These are phyloP conservation scores for Irpex sp. DNA, from an alignment of 1,284 basidiomycete species.

Conservation along the genomic window DNA sequence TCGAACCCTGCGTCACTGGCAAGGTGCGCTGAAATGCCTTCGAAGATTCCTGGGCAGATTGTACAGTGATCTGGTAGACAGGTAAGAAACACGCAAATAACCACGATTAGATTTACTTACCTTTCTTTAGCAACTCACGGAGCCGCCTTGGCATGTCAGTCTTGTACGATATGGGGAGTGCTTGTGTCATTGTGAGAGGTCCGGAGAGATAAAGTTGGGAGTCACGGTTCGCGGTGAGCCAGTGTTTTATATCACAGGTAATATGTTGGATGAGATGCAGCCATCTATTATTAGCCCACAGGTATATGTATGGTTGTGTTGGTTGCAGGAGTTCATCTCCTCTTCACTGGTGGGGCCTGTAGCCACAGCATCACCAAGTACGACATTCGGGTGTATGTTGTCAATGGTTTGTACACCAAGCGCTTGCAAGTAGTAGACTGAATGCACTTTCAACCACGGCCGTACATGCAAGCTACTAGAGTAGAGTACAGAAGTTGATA, in stretches of 20 bases:
- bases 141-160: slow-evolving; percentile 18
- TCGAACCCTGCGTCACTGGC: slow-evolving; percentile 21
- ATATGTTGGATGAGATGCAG: too few species aligned
- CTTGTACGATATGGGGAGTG: slow-evolving; percentile 15
- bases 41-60: slow-evolving; percentile 22
- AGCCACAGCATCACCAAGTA: background rate
- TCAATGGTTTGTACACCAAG: too few species aligned
- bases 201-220: background rate
- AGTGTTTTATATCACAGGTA: background rate
- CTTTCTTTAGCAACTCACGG: slow-evolving; percentile 18
- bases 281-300: too few species aligned
- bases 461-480: too few species aligned
- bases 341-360: background rate
- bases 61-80: slow-evolving; percentile 8
- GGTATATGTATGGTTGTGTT: too few species aligned
- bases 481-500: too few species aligned
- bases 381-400: background rate
- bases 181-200: background rate
- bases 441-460: too few species aligned
- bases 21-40: slow-evolving; percentile 23
- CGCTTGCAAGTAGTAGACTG: too few species aligned
- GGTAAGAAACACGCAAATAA: background rate
- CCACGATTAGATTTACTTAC: slow-evolving; percentile 3
- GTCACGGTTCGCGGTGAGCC: background rate
- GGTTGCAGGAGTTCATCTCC: too few species aligned